Evolutionary conservation across 306 rosid species (phyloP).

Genomic region (Quercus suber): DNA sequence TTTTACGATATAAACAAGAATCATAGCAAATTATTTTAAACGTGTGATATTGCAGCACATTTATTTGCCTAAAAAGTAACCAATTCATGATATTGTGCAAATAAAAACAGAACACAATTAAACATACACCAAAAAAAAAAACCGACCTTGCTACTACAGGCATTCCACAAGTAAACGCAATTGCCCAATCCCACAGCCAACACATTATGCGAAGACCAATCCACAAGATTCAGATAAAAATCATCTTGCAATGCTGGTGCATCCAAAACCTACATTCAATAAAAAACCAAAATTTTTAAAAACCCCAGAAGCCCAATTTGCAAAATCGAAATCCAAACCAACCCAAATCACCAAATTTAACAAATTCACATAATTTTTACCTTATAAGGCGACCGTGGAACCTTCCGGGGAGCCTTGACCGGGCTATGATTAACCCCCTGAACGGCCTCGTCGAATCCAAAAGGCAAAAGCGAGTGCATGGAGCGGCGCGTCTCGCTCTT

Average conservation of each 20-base stretch:
- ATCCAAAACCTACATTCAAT: constrained; percentile 65
- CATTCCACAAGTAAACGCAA: constrained; percentile 98
- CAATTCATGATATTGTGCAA: background rate
- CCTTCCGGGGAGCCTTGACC: constrained; percentile 81
- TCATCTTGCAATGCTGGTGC: constrained; percentile 99
- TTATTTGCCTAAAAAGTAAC: background rate
- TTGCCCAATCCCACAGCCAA: constrained; percentile 93
- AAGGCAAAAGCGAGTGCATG: constrained; percentile 79
- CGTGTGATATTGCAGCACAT: background rate
- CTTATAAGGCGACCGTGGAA: constrained; percentile 94
- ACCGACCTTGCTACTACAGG: constrained; percentile 91
- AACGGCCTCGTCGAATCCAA: constrained; percentile 61
- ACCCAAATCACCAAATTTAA: background rate
- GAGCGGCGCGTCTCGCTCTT: constrained; percentile 85
- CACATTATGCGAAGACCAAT: constrained; percentile 96
- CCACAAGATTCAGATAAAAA: constrained; percentile 93
- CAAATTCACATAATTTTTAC: constrained; percentile 25
- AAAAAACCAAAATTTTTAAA: background rate
- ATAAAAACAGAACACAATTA: background rate
- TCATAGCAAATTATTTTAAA: background rate
- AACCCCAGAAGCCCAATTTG: constrained; percentile 12
- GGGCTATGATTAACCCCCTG: constrained; percentile 67
- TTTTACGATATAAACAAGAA: background rate
- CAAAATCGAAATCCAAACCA: background rate
- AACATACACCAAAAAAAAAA: background rate